Base-by-base conservation (phyloP, 257 asterid genomes). In the Gynochthodes officinalis region DNA sequence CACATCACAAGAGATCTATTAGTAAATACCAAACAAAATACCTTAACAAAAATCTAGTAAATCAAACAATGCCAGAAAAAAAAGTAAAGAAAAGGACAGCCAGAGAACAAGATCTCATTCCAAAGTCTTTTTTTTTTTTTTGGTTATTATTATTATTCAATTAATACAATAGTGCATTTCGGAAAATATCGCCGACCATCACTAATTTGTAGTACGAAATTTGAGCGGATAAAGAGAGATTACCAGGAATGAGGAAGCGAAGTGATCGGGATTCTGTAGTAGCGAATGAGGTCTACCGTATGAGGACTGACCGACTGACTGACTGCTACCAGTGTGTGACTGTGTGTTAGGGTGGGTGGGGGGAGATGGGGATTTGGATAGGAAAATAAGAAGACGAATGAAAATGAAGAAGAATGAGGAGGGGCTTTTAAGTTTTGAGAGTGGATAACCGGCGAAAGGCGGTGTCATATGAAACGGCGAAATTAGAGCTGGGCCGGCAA, bases 401-500 rank as follows among this genome's bases (percentile, higher is more conserved):
- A 48, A 13, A 13, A 11, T 6, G 50, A 4, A 15, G 14, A 11
- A 15, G 53, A 48, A 15, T 13, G 7, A 58, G 37, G 48, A 60
- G 5, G 70, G 59, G 76, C 64, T 60, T 72, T 60, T 28, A 46
- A 3, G 44, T 42, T 39, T 27, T 14, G 5, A 58, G 68, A 28
- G 67, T 11, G 64, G 57, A 40, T 76, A 85, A 85, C 88, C 89
- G 88, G 87, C 81, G 82, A 68, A 77, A 28, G 78, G 42, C 69
- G 64, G 65, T 77, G 82, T 48, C 66, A 73, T 76, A 69, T 40
- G 71, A 67, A 89, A 70, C 87, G 85, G 85, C 86, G 80, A 69
- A 70, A 54, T 76, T 81, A 58, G 73, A 77, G 74, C 67, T 61
- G 75, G 86, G 90, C 83, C 87, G 89, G 89, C 84, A 73, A 74